Conservation (phyloP, 2,329 filamentous ascomycete species). For the Hypomyces rosellus region DNA sequence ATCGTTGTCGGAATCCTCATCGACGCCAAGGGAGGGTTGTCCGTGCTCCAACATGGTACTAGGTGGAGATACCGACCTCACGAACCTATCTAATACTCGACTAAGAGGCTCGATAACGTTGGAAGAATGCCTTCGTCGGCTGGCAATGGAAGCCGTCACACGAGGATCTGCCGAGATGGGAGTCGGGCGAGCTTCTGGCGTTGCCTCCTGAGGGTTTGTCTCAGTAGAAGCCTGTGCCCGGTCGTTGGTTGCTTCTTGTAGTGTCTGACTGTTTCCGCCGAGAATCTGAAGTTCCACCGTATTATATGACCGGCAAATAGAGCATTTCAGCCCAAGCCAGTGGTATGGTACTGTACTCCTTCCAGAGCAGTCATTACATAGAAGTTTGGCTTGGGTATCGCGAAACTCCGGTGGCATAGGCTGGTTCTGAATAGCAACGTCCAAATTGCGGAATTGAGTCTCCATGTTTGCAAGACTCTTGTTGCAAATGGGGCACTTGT, state of each 20-base stretch:
- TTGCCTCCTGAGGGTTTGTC: neutral
- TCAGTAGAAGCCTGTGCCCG: slow-evolving; percentile 11
- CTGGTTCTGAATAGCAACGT: slow-evolving; percentile 78
- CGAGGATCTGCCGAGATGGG: slow-evolving; percentile 10
- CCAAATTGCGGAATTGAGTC: slow-evolving; percentile 82
- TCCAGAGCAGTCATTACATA: slow-evolving; percentile 92
- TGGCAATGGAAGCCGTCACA: slow-evolving; percentile 13
- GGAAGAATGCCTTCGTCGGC: slow-evolving; percentile 35
- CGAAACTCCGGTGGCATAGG: slow-evolving; percentile 85
- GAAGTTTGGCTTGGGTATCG: slow-evolving; percentile 72
- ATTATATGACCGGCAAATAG: slow-evolving; percentile 63
- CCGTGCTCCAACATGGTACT: slow-evolving; percentile 20
- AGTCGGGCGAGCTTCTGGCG: slow-evolving; percentile 18
- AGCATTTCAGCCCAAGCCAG: slow-evolving; percentile 90
- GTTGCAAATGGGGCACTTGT: slow-evolving; percentile 94
- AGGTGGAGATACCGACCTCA: slow-evolving; percentile 39
- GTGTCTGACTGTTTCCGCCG: slow-evolving; percentile 31
- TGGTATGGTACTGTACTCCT: slow-evolving; percentile 85
- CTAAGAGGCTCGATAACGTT: slow-evolving; percentile 28
- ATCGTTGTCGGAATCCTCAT: slow-evolving; percentile 47
- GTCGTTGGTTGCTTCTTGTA: slow-evolving; percentile 21
- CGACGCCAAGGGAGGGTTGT: slow-evolving; percentile 21
- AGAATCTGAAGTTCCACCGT: slow-evolving; percentile 59
- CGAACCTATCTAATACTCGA: slow-evolving; percentile 34
- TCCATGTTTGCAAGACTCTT: slow-evolving; percentile 98